Percentiles rank a stretch among this genome's conserved stretches.
Evolutionary conservation across 768 basidiomycete species (phyloP).

Genomic region (Serendipita sp.): DNA sequence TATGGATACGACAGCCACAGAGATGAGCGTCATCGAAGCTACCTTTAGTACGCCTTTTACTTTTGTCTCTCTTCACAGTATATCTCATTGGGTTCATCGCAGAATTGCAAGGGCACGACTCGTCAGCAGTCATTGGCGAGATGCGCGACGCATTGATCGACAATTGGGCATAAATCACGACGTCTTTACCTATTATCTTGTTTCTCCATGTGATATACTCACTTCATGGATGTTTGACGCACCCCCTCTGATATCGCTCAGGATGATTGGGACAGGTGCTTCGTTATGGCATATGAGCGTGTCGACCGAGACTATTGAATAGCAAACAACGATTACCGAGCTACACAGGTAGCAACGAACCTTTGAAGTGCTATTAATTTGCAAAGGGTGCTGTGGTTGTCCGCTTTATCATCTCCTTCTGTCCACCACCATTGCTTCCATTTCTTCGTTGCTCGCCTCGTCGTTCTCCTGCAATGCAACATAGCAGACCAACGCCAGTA

Average conservation of each 20-base stretch:
- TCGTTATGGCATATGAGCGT: no score
- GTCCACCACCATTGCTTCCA: no score
- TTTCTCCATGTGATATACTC: background rate
- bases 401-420: no score
- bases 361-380: no score
- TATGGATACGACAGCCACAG: conserved; percentile 97
- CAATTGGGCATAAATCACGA: conserved; percentile 60
- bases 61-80: background rate
- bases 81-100: conserved; percentile 10
- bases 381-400: no score
- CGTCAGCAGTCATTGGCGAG: conserved; percentile 70
- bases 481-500: no score
- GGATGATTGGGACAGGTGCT: no score
- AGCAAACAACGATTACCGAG: no score
- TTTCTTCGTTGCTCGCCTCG: no score
- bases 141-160: conserved; percentile 84
- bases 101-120: conserved; percentile 79
- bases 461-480: no score
- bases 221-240: background rate
- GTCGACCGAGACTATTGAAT: no score
- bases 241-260: background rate
- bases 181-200: background rate
- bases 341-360: no score
- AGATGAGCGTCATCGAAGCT: conserved; percentile 95
- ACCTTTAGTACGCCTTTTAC: conserved; percentile 61